Conservation (phyloP, 2,329 filamentous ascomycete species). For the Trichophyton rubrum region DNA sequence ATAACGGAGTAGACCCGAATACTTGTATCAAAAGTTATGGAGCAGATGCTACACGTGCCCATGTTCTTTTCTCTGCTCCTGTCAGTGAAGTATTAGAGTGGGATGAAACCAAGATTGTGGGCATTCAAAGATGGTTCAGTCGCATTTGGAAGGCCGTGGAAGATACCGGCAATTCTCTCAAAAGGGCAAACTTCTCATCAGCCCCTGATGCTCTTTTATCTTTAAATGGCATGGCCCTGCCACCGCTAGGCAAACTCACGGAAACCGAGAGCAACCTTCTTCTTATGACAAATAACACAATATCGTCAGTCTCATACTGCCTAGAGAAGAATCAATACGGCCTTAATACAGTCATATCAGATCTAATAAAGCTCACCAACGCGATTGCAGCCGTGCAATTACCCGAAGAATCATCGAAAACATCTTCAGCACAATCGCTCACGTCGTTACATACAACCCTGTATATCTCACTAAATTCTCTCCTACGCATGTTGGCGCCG, state of each 20-base stretch:
- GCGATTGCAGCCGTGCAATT: conserved; percentile 39
- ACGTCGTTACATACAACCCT: conserved; percentile 24
- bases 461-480: conserved; percentile 39
- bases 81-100: conserved; percentile 75
- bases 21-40: conserved; percentile 61
- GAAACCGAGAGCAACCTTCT: conserved; percentile 40
- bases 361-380: conserved; percentile 73
- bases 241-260: conserved; percentile 22
- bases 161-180: conserved; percentile 22
- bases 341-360: conserved; percentile 72
- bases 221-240: conserved; percentile 19
- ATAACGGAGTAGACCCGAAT: conserved; percentile 78
- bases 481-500: conserved; percentile 64
- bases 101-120: conserved; percentile 71
- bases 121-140: conserved; percentile 67
- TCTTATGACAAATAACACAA: conserved; percentile 54
- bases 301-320: conserved; percentile 53
- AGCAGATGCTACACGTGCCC: conserved; percentile 70
- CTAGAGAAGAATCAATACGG: conserved; percentile 59
- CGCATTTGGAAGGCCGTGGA: conserved; percentile 50
- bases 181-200: conserved; percentile 16
- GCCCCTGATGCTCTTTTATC: conserved; percentile 15
- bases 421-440: neutral
- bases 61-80: conserved; percentile 80
- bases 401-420: conserved; percentile 13